Evolutionary conservation across 2,329 filamentous ascomycete species (phyloP), one percentile per base, ranked within the genome.

Genomic region (Ascocoryne sarcoides): DNA sequence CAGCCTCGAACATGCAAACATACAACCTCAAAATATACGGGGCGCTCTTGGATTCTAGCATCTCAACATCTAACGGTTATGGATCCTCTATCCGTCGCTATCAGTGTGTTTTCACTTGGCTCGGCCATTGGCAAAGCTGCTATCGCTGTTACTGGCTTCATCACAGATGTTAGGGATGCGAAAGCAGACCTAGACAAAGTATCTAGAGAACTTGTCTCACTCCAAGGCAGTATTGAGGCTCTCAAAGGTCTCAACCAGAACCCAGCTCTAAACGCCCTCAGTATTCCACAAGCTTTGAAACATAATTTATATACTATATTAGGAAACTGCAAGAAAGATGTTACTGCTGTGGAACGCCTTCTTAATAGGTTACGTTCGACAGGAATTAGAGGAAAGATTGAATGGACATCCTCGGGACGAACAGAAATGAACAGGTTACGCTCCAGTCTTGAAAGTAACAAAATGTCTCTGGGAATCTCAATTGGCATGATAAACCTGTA

Each of bases 51-150:
- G n/a, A n/a, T n/a, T n/a, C n/a, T n/a, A n/a, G n/a, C n/a, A n/a
- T n/a, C n/a, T n/a, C n/a, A n/a, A n/a, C n/a, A n/a, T n/a, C n/a
- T n/a, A n/a, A n/a, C n/a, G n/a, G n/a, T n/a, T n/a, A 47, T 47
- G 42, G 45, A 45, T 32, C 42, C 45, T 9, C 20, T 45, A 12
- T 42, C 46, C 9, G 41, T 46, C 16, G 35, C 43, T 10, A 26
- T 23, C 9, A 21, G 28, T 26, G 45, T 37, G 14, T 16, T 42
- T 16, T 7, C 15, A 16, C 35, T 48, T 5, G 20, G 26, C 5
- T 31, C 35, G 2, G 29, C 42, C 5, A 42, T 47, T 36, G 30
- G 35, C 10, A 40, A 38, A 34, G 28, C 19, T 4, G 35, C 35
- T 16, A 20, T 42, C 15, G 15, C 18, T n/a, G 15, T 47, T 4